Conservation (phyloP, 129 eudicot genomes). For the Tanacetum coccineum region DNA sequence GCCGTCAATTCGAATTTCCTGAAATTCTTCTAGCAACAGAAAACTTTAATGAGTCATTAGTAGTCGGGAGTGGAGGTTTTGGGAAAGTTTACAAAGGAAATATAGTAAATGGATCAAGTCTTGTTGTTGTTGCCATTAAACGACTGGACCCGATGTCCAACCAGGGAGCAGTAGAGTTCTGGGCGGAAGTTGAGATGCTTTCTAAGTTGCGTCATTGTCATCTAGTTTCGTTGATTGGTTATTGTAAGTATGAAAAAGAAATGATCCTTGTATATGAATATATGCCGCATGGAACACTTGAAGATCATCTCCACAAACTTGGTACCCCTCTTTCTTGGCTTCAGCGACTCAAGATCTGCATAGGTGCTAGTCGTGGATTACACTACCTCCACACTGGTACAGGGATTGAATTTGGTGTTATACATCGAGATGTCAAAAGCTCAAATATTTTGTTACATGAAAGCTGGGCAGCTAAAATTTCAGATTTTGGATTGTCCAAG, state of each 20-base stretch:
- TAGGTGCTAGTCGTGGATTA: constrained; percentile 31
- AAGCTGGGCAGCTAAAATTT: constrained; percentile 7
- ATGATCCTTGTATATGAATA: constrained; percentile 24
- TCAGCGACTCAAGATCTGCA: constrained; percentile 29
- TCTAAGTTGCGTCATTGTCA: constrained; percentile 18
- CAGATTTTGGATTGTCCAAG: background rate
- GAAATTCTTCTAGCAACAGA: constrained; percentile 22
- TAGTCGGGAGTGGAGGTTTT: constrained; percentile 25
- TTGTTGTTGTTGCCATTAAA: constrained; percentile 15
- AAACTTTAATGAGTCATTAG: constrained; percentile 13
- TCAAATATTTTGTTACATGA: constrained; percentile 17
- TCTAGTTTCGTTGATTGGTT: constrained; percentile 18
- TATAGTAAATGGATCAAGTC: constrained; percentile 11
- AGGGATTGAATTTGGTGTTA: constrained; percentile 17
- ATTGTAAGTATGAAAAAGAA: constrained; percentile 11
- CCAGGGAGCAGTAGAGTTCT: constrained; percentile 17
- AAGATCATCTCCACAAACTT: constrained; percentile 21
- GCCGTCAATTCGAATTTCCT: constrained; percentile 2
- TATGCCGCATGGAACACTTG: constrained; percentile 22
- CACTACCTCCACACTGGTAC: constrained; percentile 33
- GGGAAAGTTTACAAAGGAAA: constrained; percentile 30
- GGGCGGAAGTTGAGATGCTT: constrained; percentile 22
- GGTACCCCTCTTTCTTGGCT: constrained; percentile 28
- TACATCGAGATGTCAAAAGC: constrained; percentile 29
- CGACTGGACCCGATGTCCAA: constrained; percentile 14